Base-by-base conservation (phyloP, 225 moss, liverwort and hornwort species). In the Physcomitrium patens region DNA sequence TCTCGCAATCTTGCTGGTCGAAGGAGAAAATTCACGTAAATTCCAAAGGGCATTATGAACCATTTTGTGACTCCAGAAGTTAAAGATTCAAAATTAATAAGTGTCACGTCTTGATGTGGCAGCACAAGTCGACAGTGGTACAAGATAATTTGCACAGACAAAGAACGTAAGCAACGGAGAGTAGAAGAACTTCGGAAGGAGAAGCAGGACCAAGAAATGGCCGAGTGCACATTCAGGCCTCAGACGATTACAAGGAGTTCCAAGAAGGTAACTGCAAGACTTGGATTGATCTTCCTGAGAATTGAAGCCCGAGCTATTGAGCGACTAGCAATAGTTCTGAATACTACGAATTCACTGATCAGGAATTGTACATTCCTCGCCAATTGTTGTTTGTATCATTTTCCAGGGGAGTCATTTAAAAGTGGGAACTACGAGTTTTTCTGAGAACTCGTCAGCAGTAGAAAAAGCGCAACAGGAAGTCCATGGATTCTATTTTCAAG, bases 401-500 rank as follows among this genome's bases (percentile, higher is more conserved):
- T 71, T 1, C 15, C 58, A 85, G 86, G 83, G 44, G 51, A 47
- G 64, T 60, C 68, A 62, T 23, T 65, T 70, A 61, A 74, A 69
- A 56, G 63, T 73, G 24, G 42, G 78, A 49, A 65, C 81, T 8
- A 16, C 41, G 57, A 69, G 80, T 7, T 60, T 84, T 63, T 17
- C 46, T 48, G 65, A 82, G 17, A 58, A 68, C 61, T 87, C 90
- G 9, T 85, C 87, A 43, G 74, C 84, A 57, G 67, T 85, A 43
- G 97, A 91, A 69, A 97, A 91, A 77, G 87, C 85, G 55, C 92
- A 91, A 62, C 88, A 87, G 60, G 97, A 94, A 55, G 88, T 97
- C 63, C 94, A 94, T 27, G 91, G 94, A 18, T 97, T 97, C 76
- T 94, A 94, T 76, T 97, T 97, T 67, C 87, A 94, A 84, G 94